phyloP scores from a whole-genome alignment of 768 basidiomycete genomes.

The Auriscalpium vulgare region DNA sequence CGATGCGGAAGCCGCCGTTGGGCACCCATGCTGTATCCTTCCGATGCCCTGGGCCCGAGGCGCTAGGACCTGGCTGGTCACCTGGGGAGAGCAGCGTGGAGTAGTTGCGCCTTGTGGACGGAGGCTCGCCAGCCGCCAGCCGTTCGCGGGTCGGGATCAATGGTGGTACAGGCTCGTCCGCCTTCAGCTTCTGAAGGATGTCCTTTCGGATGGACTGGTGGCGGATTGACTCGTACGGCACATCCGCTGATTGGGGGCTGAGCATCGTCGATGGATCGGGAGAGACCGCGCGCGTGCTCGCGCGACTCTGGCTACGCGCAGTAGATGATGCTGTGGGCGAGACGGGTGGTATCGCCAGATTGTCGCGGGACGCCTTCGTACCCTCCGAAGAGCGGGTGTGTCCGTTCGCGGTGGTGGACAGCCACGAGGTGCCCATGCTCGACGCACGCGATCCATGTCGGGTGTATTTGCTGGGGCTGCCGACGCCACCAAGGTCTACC shows the following conservation, averaged over 20 bases:
- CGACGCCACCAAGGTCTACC: neutral
- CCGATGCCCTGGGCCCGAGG: neutral
- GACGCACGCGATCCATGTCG: slow-evolving; percentile 2
- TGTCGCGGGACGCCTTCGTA: neutral
- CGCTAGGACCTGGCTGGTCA: neutral
- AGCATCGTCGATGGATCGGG: slow-evolving; percentile 9
- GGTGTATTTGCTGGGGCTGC: slow-evolving; percentile 13
- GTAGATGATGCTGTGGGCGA: neutral
- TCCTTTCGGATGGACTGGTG: slow-evolving; percentile 46
- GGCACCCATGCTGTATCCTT: slow-evolving; percentile 6
- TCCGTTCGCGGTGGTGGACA: neutral
- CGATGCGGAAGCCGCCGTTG: slow-evolving; percentile 36
- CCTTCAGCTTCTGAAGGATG: slow-evolving; percentile 33
- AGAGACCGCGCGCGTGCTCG: slow-evolving; percentile 4
- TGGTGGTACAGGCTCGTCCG: slow-evolving; percentile 18
- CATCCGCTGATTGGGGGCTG: slow-evolving; percentile 20
- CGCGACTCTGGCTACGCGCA: neutral
- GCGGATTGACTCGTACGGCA: slow-evolving; percentile 37
- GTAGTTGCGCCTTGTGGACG: neutral
- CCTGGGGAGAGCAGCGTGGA: neutral
- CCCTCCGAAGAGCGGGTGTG: neutral
- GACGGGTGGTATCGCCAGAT: neutral
- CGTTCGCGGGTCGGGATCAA: neutral
- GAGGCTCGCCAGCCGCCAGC: neutral
- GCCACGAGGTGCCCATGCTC: neutral